phyloP scores from a whole-genome alignment of 306 rosid species.

The Dryas octopetala region DNA sequence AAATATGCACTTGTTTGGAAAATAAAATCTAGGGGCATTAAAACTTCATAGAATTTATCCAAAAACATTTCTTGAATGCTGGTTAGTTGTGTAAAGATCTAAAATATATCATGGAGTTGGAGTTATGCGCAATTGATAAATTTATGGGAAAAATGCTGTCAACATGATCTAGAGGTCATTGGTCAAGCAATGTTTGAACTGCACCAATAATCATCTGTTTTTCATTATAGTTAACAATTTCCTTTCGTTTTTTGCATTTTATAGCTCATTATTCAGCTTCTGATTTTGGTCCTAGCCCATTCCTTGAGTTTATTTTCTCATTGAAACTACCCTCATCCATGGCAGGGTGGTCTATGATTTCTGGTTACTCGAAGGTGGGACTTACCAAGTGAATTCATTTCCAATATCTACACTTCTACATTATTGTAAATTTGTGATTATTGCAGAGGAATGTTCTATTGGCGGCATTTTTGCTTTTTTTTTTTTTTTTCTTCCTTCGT shows the following conservation, averaged over 20 bases:
- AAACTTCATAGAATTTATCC: too few species aligned
- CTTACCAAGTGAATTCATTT: background rate
- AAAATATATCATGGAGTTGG: too few species aligned
- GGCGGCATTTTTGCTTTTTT: background rate
- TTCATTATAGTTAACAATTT: too few species aligned
- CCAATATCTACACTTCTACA: background rate
- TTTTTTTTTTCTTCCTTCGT: background rate
- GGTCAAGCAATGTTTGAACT: too few species aligned
- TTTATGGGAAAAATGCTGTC: too few species aligned
- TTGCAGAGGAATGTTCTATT: constrained; percentile 6
- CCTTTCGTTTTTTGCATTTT: background rate
- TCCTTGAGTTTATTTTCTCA: background rate
- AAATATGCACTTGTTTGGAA: too few species aligned
- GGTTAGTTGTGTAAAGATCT: too few species aligned
- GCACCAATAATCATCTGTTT: too few species aligned
- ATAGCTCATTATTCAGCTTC: background rate
- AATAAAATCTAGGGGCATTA: too few species aligned
- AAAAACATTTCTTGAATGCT: too few species aligned
- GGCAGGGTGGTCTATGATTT: background rate
- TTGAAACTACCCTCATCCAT: background rate
- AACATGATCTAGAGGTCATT: too few species aligned
- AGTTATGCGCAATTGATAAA: too few species aligned
- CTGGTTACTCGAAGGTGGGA: background rate
- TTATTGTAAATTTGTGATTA: constrained; percentile 13
- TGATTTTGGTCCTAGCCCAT: background rate